These are phyloP conservation scores for Ensete glaucum DNA, from an alignment of 176 grass and related monocot genomes.

Conservation along the genomic window DNA sequence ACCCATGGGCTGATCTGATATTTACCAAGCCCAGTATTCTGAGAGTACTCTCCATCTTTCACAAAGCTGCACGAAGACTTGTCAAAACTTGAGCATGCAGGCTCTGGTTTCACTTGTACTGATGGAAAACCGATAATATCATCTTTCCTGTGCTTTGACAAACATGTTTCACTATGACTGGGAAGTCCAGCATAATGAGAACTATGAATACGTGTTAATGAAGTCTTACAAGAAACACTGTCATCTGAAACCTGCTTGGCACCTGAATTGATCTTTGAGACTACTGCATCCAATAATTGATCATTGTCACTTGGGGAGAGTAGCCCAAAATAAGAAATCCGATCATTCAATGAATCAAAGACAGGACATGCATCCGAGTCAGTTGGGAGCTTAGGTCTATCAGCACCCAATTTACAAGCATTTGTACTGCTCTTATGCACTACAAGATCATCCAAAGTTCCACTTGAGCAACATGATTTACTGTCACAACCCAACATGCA, in stretches of 20 bases:
- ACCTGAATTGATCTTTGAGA: slow-evolving; percentile 52
- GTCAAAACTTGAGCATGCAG: slow-evolving; percentile 28
- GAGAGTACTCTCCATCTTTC: slow-evolving; percentile 36
- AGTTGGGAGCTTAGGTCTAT: slow-evolving; percentile 30
- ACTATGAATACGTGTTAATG: slow-evolving; percentile 38
- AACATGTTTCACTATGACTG: slow-evolving; percentile 3
- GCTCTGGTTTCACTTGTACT: slow-evolving; percentile 34
- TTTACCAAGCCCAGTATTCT: slow-evolving; percentile 49
- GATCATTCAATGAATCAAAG: slow-evolving; percentile 41
- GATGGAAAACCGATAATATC: slow-evolving; percentile 26
- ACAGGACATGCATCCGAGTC: slow-evolving; percentile 21
- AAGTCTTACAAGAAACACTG: slow-evolving; percentile 55
- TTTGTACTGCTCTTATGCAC: slow-evolving; percentile 23
- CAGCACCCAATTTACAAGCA: slow-evolving; percentile 32
- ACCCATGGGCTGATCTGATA: slow-evolving; percentile 74
- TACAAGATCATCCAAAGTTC: slow-evolving; percentile 30
- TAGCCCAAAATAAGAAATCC: slow-evolving; percentile 32
- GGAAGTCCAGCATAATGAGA: slow-evolving; percentile 16
- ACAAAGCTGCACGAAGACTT: slow-evolving; percentile 37
- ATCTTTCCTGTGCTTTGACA: slow-evolving; percentile 30
- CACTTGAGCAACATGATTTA: slow-evolving; percentile 23
- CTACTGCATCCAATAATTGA: slow-evolving; percentile 66
- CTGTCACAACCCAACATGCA: slow-evolving; percentile 43
- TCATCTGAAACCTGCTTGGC: slow-evolving; percentile 46
- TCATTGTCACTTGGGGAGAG: slow-evolving; percentile 48